Evolutionary conservation across 495 filamentous ascomycete species (phyloP).

Genomic region (Aspergillus nanangensis): DNA sequence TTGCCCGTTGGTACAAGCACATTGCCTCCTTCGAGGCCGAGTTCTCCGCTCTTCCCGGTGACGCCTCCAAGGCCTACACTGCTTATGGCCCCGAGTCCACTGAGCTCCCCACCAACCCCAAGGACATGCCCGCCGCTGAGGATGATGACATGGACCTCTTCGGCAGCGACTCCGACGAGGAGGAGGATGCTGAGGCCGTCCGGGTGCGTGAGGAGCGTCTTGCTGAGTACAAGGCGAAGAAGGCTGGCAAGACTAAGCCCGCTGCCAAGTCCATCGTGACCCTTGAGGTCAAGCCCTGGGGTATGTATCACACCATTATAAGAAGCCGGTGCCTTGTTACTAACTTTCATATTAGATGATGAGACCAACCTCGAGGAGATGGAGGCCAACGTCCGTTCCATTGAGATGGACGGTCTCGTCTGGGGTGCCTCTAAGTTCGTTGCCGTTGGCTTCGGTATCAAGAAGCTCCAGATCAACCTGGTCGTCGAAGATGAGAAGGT

Average conservation of each 20-base stretch:
- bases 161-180: constrained; percentile 87
- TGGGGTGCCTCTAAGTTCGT: constrained; percentile 94
- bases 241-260: constrained; percentile 85
- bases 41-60: constrained; percentile 86
- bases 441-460: constrained; percentile 92
- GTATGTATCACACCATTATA: no score
- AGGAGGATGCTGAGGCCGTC: constrained; percentile 78
- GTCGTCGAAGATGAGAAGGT: constrained; percentile 98
- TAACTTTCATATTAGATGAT: constrained; percentile 71
- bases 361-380: constrained; percentile 86
- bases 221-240: constrained; percentile 94
- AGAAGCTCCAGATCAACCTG: constrained; percentile 98
- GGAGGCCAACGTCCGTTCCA: constrained; percentile 76
- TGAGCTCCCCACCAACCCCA: constrained; percentile 73
- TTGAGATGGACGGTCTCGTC: constrained; percentile 89
- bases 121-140: constrained; percentile 76
- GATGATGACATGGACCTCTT: constrained; percentile 86
- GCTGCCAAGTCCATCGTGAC: constrained; percentile 94
- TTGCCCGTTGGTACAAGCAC: constrained; percentile 98
- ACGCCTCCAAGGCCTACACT: constrained; percentile 81
- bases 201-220: constrained; percentile 80
- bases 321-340: no score
- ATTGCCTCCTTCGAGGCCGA: constrained; percentile 85
- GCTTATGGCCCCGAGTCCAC: constrained; percentile 83
- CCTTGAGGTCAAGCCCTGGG: constrained; percentile 97